Evolutionary conservation across 495 filamentous ascomycete genomes (phyloP).

Genomic region (Aspergillus conjunctus): DNA sequence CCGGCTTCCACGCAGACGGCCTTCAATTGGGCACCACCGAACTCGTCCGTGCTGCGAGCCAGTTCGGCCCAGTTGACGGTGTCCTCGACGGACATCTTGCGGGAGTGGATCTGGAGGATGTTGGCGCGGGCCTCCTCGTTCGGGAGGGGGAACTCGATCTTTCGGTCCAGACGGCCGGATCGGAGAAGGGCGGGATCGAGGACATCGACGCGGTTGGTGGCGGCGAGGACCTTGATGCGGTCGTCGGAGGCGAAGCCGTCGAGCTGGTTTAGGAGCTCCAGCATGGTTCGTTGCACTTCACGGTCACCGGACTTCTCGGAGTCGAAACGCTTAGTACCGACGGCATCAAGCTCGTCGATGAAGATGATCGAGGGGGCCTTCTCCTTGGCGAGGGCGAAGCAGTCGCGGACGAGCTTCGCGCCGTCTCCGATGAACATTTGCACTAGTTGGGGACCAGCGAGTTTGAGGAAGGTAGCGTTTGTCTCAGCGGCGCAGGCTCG

Average conservation of each 20-base stretch:
- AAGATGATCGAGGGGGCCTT: constrained; percentile 99
- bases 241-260: constrained; percentile 99
- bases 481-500: constrained; percentile 97
- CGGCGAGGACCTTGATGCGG: constrained; percentile 96
- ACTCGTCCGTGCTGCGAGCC: constrained; percentile 97
- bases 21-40: constrained; percentile 96
- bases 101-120: constrained; percentile 94
- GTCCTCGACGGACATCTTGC: constrained; percentile 97
- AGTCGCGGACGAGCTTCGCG: constrained; percentile 95
- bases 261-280: constrained; percentile 97
- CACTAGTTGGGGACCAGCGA: constrained; percentile 97
- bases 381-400: constrained; percentile 96
- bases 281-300: constrained; percentile 98
- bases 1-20: constrained; percentile 98
- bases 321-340: constrained; percentile 98
- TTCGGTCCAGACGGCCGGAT: constrained; percentile 93
- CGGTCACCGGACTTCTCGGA: constrained; percentile 97
- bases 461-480: constrained; percentile 98
- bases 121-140: constrained; percentile 98
- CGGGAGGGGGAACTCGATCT: constrained; percentile 99
- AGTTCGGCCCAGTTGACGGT: constrained; percentile 95
- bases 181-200: constrained; percentile 92
- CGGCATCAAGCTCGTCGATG: constrained; percentile 97
- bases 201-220: constrained; percentile 97
- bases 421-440: constrained; percentile 99